phyloP scores from a whole-genome alignment of 1,284 basidiomycete species.

The Fomes fomentarius region DNA sequence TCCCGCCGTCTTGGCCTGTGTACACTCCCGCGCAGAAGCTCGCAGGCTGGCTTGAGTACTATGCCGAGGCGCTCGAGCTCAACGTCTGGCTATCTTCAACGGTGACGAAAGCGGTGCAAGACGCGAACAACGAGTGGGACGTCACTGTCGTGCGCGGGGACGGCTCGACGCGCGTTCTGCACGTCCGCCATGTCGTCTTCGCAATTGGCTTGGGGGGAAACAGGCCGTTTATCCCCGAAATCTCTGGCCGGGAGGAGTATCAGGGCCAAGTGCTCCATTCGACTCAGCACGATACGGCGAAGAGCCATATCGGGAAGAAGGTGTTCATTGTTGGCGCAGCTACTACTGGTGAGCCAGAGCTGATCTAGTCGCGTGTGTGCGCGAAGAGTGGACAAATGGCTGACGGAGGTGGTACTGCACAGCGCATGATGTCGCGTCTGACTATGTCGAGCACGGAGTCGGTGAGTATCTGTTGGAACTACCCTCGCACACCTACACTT shows the following conservation, averaged over 20 bases:
- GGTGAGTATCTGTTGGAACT: slow-evolving; percentile 31
- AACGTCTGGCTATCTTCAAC: slow-evolving; percentile 66
- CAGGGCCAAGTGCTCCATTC: slow-evolving; percentile 48
- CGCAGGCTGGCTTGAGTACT: slow-evolving; percentile 70
- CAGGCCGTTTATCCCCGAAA: slow-evolving; percentile 49
- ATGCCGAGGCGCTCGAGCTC: slow-evolving; percentile 65
- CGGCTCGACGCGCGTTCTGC: slow-evolving; percentile 48
- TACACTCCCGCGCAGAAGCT: slow-evolving; percentile 64
- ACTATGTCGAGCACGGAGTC: slow-evolving; percentile 48
- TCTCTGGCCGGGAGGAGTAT: slow-evolving; percentile 50
- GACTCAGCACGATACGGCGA: slow-evolving; percentile 40
- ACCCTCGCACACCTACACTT: neutral
- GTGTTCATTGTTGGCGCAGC: slow-evolving; percentile 52
- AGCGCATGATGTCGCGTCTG: slow-evolving; percentile 47
- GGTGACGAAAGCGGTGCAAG: slow-evolving; percentile 47
- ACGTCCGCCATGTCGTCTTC: slow-evolving; percentile 61
- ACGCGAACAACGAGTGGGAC: slow-evolving; percentile 56
- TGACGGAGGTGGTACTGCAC: neutral
- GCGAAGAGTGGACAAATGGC: too few relatives aligned
- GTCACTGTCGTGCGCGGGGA: slow-evolving; percentile 50
- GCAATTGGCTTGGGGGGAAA: slow-evolving; percentile 64
- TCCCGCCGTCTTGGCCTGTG: slow-evolving; percentile 64
- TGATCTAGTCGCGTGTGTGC: too few relatives aligned
- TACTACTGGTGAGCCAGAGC: slow-evolving; percentile 43
- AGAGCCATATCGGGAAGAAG: slow-evolving; percentile 46